Evolutionary conservation across 108 stramenopile genomes (phyloP), one percentile per base, ranked within the genome.

Genomic region (Pseudonitzschia pungens): DNA sequence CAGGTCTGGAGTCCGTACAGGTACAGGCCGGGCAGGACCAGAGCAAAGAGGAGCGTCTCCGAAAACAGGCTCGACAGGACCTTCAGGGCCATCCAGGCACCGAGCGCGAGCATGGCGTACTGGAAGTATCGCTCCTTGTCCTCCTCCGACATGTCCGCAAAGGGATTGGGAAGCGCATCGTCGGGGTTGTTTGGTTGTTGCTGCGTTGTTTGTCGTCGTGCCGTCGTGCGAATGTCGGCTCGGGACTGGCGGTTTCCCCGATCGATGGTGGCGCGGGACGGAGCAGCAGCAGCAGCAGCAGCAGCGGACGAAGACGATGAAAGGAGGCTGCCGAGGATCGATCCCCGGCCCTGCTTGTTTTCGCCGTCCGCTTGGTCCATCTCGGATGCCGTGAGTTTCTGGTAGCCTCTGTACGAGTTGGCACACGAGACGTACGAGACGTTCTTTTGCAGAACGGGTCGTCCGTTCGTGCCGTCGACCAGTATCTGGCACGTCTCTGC

Each of bases 1-100:
- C 85, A 87, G n/a, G 74, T 88, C 62, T 73, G 72, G 0, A 76
- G 26, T 7, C 72, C 82, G 65, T 91, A 93, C 12, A 85, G 45
- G 73, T 89, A 89, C 0, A 81, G 28, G 0, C 82, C 29, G 8
- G 92, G 88, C 0, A 88, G 53, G 0, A 77, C 6, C 57, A 58
- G 15, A 14, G 28, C 21, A 22, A 58, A 12, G 10, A 58, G 27
- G 2, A 58, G 28, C 21, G 29, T 16, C 15, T 58, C 57, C 16
- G 24, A 22, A 0, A 58, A 27, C 15, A 58, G 31, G 55, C 18
- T 28, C 41, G 57, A 27, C 18, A 75, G 43, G n/a, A 69, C 60
- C 29, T 48, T 68, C 0, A 60, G 33, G 1, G 68, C 68, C 0
- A 68, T 60, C 24, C 48, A 48, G 31, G 36, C 58, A 31, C 24